Base-by-base conservation (phyloP, 2,329 filamentous ascomycete species). In the Westerdykella aurantiaca region DNA sequence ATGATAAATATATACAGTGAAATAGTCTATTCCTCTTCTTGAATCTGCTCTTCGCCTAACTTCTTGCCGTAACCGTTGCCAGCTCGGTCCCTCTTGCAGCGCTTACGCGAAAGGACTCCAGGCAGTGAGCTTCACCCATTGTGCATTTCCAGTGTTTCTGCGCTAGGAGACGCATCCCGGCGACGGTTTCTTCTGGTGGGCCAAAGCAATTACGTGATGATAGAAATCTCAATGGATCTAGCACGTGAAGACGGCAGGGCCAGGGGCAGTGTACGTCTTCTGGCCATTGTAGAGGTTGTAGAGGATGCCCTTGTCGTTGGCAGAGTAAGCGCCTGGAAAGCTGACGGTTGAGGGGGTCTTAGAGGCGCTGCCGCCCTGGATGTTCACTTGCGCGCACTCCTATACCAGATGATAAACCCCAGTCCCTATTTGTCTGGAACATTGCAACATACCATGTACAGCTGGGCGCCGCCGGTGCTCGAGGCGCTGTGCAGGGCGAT, bases 241-340 rank as follows among this genome's bases (percentile, higher is more conserved):
- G 25, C 25, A 29, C 25, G 4, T 29, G 25, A 29, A 29, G 29
- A 77, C 61, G 1, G 66, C 57, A 31, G 75, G 75, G 0, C 75
- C 75, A 0, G 75, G 75, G 14, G 74, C 66, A 2, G 62, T 73
- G 44, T 78, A 78, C 10, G 63, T 60, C 52, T 57, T 55, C 40
- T 52, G 47, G 3, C 52, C 57, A 7, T 40, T 52, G 37, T 65
- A 65, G 29, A 66, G 34, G 14, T 61, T 65, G 31, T 56, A 55
- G 45, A 62, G 18, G 31, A 67, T 64, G 2, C 63, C 63, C 1
- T 54, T 45, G 34, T 67, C 62, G 7, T 42, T 52, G 5, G 56
- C 51, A 34, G 49, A 55, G 31, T 66, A 67, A n/a, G 63, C 62
- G 0, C 64, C 64, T 0, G 62, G 63, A 7, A 66, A 54, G 22